These are phyloP conservation scores for Russula brevipes DNA, from an alignment of 768 basidiomycete species.

Conservation along the genomic window DNA sequence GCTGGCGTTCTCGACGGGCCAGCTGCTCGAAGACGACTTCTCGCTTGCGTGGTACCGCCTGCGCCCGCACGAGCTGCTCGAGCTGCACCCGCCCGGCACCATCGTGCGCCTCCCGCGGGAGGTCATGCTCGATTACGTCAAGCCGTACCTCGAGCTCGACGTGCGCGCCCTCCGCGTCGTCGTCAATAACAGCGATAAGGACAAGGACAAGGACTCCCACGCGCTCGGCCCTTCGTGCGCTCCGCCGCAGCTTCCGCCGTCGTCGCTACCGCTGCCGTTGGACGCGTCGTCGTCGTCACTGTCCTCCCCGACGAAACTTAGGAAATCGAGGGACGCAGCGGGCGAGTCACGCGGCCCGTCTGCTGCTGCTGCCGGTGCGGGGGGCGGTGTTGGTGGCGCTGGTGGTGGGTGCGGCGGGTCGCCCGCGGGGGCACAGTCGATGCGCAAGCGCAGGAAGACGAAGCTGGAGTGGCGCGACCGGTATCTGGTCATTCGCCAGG, in stretches of 20 bases:
- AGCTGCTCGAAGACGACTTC: slow-evolving; percentile 64
- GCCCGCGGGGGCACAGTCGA: background rate
- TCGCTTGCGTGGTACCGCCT: slow-evolving; percentile 54
- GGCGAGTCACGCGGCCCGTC: slow-evolving; percentile 3
- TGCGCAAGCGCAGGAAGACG: slow-evolving; percentile 31
- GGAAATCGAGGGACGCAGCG: slow-evolving; percentile 22
- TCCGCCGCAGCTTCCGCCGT: background rate
- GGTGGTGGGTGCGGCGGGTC: background rate
- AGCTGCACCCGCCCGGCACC: slow-evolving; percentile 47
- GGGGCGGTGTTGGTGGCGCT: no score
- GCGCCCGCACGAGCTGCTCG: slow-evolving; percentile 60
- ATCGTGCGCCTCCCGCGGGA: slow-evolving; percentile 43
- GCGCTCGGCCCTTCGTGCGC: background rate
- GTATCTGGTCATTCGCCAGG: slow-evolving; percentile 58
- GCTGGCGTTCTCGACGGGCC: slow-evolving; percentile 62
- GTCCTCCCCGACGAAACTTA: background rate
- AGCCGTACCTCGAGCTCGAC: slow-evolving; percentile 56
- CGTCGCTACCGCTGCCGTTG: no score
- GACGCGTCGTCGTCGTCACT: background rate
- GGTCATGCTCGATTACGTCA: slow-evolving; percentile 40
- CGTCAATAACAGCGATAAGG: slow-evolving; percentile 24
- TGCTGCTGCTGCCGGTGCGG: background rate
- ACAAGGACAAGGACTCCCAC: slow-evolving; percentile 22
- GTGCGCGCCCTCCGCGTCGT: slow-evolving; percentile 49
- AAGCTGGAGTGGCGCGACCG: slow-evolving; percentile 58